Evolutionary conservation across 495 filamentous ascomycete species (phyloP).

Genomic region (Immersiella caudata): DNA sequence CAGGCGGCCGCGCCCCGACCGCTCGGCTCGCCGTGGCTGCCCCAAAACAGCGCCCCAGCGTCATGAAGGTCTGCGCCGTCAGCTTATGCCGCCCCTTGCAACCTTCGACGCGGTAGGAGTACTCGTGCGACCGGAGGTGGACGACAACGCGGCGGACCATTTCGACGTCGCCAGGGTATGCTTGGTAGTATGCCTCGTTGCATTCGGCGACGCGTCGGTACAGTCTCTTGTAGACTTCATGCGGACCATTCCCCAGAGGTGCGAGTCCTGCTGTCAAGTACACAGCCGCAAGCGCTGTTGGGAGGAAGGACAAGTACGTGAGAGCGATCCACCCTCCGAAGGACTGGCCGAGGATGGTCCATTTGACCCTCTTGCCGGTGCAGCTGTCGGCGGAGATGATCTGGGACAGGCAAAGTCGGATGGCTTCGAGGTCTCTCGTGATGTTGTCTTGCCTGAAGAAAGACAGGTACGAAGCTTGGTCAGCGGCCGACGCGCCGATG

Average conservation of each 20-base stretch:
- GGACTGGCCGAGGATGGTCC: slow-evolving; percentile 78
- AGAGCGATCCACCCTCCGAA: slow-evolving; percentile 85
- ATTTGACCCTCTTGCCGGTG: slow-evolving; percentile 59
- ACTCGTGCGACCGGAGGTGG: slow-evolving; percentile 47
- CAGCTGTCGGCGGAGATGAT: background rate
- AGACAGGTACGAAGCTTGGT: slow-evolving; percentile 74
- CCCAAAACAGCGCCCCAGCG: slow-evolving; percentile 77
- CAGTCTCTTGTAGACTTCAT: slow-evolving; percentile 70
- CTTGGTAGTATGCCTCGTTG: slow-evolving; percentile 74
- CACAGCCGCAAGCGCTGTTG: slow-evolving; percentile 71
- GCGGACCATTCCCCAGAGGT: slow-evolving; percentile 67
- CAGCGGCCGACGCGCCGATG: slow-evolving; percentile 32
- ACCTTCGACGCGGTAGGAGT: background rate
- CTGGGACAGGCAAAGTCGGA: slow-evolving; percentile 65
- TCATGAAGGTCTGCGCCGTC: slow-evolving; percentile 70
- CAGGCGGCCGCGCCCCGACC: slow-evolving; percentile 44
- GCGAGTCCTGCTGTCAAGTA: slow-evolving; percentile 80
- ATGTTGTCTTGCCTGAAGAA: slow-evolving; percentile 85
- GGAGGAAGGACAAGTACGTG: slow-evolving; percentile 77
- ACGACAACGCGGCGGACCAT: slow-evolving; percentile 65
- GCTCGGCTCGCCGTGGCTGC: slow-evolving; percentile 40
- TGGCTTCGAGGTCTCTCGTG: slow-evolving; percentile 83
- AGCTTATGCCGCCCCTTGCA: slow-evolving; percentile 36
- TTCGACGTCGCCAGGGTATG: slow-evolving; percentile 73
- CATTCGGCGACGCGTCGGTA: slow-evolving; percentile 58